phyloP scores from a whole-genome alignment of 768 basidiomycete species.

The Hemileccinum rubropunctum region DNA sequence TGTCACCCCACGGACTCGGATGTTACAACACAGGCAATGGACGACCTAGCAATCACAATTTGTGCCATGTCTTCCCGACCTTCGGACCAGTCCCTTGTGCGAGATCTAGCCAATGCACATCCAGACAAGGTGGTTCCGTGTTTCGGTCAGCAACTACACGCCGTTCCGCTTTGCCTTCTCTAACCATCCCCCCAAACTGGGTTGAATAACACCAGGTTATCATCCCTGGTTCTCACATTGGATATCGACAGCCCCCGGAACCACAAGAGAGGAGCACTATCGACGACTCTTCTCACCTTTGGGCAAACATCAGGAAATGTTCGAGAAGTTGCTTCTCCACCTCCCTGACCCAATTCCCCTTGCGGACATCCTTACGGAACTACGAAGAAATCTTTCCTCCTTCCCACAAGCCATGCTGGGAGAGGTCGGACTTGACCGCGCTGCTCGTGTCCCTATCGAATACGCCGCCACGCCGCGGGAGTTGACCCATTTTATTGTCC shows the following conservation, averaged over 20 bases:
- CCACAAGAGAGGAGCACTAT: constrained; percentile 75
- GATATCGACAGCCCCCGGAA: constrained; percentile 48
- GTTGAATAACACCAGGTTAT: constrained; percentile 53
- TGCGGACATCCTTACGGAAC: constrained; percentile 50
- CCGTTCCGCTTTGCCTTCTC: constrained; percentile 11
- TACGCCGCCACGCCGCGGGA: constrained; percentile 47
- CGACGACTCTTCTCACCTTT: constrained; percentile 56
- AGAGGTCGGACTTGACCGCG: constrained; percentile 89
- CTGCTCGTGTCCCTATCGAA: constrained; percentile 68
- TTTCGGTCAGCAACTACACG: constrained; percentile 62
- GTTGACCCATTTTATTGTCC: constrained; percentile 76
- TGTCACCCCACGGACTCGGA: constrained; percentile 88
- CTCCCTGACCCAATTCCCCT: constrained; percentile 76
- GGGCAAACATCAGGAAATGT: constrained; percentile 36
- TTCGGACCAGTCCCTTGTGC: constrained; percentile 71
- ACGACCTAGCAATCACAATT: constrained; percentile 59
- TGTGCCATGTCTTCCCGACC: constrained; percentile 78
- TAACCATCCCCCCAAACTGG: constrained; percentile 9
- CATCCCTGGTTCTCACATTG: constrained; percentile 93
- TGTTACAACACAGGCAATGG: constrained; percentile 47
- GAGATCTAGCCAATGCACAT: constrained; percentile 55
- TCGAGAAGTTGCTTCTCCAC: constrained; percentile 54
- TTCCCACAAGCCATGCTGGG: constrained; percentile 82
- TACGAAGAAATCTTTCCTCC: constrained; percentile 56
- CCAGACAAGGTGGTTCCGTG: constrained; percentile 77